Percentiles rank a stretch among this genome's conserved stretches.
Conservation (phyloP, 2,329 filamentous ascomycete genomes). For the Ceratocystis smalleyi region DNA sequence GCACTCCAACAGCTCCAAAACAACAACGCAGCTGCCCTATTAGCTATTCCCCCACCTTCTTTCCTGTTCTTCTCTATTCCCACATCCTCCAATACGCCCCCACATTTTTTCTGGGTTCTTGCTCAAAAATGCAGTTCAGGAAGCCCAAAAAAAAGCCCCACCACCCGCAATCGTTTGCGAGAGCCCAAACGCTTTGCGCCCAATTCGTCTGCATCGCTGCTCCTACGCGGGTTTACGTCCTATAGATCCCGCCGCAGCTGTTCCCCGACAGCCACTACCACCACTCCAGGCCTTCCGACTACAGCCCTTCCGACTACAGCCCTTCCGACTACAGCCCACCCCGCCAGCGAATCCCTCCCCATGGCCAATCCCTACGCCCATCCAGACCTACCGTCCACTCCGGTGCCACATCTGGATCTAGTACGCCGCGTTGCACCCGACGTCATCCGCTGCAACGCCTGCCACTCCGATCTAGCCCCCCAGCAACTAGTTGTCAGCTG, state of each 20-base stretch:
- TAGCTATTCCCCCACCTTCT: neutral
- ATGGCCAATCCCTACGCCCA: slow-evolving; percentile 6
- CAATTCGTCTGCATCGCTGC: neutral
- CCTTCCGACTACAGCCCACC: neutral
- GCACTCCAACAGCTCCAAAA: neutral
- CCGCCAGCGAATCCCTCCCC: neutral
- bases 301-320: neutral
- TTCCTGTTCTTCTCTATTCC: neutral
- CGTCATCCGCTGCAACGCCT: slow-evolving; percentile 39
- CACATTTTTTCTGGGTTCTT: neutral
- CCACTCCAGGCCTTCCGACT: neutral
- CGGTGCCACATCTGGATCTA: slow-evolving; percentile 17
- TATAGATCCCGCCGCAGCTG: neutral
- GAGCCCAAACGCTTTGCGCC: neutral
- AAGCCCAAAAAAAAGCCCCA: slow-evolving; percentile 3
- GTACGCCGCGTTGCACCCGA: slow-evolving; percentile 18
- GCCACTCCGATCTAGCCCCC: slow-evolving; percentile 46
- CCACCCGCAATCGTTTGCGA: neutral
- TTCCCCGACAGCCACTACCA: neutral
- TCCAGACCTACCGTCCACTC: slow-evolving; percentile 19
- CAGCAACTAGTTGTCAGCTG: slow-evolving; percentile 47
- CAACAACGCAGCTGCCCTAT: neutral
- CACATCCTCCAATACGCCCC: neutral
- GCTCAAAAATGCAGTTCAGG: neutral
- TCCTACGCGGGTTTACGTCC: neutral